Evolutionary conservation across 768 basidiomycete species (phyloP), one percentile per base, ranked within the genome.

Genomic region (Trametes cingulata): DNA sequence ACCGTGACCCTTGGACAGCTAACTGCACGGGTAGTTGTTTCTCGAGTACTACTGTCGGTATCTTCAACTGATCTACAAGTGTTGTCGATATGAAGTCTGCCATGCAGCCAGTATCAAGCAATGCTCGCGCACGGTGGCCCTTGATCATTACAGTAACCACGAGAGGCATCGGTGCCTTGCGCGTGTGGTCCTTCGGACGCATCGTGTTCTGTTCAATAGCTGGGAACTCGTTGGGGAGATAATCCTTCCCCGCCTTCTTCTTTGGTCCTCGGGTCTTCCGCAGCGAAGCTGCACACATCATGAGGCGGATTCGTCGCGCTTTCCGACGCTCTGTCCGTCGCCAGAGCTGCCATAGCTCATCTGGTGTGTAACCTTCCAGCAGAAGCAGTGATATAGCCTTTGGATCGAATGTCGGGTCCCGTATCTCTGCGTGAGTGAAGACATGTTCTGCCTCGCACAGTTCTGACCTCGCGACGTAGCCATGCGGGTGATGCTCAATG

Each of bases 11-110:
- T 6, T 66, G 64, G 0, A 71, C 71, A 0, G 74, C 73, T 0
- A 77, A 42, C 25, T 75, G 69, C 0, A 74, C 41, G 0, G 65
- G 65, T 13, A 75, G 35, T 0, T 68, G 72, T 19, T 70, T 75
- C 0, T 22, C 58, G 0, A 75, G 53, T 1, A 29, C 35, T 2
- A 50, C 33, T 0, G n/a, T 13, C 14, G 29, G 9, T 0, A 74
- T 7, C 0, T 62, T 40, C 0, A 76, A 36, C 42, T 74, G 73
- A 20, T 76, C 65, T 0, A 63, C 71, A 0, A 76, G 9, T 0
- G 55, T 72, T 0, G 69, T 60, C 0, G 70, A 75, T 9, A 75
- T 66, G 17, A 75, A 73, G 29, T 75, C 74, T 0, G 71, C 62
- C 17, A 72, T 19, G 0, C 67, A 75, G 1, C 72, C 69, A 0